phyloP scores from a whole-genome alignment of 108 stramenopile genomes.

The Fragilaria crotonensis region DNA sequence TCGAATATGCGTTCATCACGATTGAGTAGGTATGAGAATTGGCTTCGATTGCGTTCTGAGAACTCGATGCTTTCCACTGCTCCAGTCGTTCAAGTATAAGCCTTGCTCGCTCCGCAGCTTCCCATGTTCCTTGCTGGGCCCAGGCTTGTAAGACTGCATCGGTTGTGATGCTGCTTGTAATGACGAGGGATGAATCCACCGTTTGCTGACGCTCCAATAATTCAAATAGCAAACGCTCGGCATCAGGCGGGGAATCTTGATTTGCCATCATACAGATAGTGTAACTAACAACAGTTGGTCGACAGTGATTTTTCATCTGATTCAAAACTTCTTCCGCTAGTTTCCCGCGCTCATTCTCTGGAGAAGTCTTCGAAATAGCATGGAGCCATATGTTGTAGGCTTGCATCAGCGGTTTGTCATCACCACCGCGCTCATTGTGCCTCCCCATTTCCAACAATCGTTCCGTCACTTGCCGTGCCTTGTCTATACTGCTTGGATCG shows the following conservation, averaged over 20 bases:
- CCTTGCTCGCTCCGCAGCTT: constrained; percentile 49
- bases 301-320: constrained; percentile 12
- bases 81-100: constrained; percentile 49
- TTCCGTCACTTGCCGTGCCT: constrained; percentile 17
- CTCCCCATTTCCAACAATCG: constrained; percentile 10
- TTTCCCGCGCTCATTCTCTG: constrained; percentile 4
- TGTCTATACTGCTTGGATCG: constrained; percentile 13
- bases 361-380: constrained; percentile 24
- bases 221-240: constrained; percentile 30
- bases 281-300: constrained; percentile 45
- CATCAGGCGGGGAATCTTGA: constrained; percentile 13
- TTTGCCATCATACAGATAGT: constrained; percentile 22
- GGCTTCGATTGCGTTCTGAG: constrained; percentile 3
- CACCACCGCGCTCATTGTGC: constrained; percentile 6
- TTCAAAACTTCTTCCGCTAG: constrained; percentile 19
- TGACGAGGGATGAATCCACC: constrained; percentile 5
- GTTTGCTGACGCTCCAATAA: constrained; percentile 14
- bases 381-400: constrained; percentile 39
- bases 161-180: constrained; percentile 21
- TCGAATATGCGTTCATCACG: constrained; percentile 11
- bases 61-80: constrained; percentile 14
- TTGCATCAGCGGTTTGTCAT: constrained; percentile 12
- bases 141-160: constrained; percentile 37
- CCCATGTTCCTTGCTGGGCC: constrained; percentile 32
- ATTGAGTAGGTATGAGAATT: constrained; percentile 24